Evolutionary conservation across 371 early-diverging fungal genomes (phyloP), one percentile per base, ranked within the genome.

Genomic region (Rhizopus sp.): DNA sequence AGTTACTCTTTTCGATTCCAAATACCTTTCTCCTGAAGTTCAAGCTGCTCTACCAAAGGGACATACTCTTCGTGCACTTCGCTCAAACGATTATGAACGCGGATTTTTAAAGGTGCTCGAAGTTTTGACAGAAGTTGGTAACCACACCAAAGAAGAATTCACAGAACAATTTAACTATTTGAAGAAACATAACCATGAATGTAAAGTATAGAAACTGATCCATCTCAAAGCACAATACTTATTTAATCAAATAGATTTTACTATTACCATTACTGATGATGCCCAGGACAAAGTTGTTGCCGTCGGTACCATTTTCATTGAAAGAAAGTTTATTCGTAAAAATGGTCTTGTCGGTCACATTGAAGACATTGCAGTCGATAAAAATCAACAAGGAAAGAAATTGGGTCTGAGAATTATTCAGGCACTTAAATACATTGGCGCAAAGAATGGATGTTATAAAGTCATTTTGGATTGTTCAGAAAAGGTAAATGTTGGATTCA

Each of bases 221-320:
- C 7, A 33, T 15, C 7, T 7, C 16, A 35, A 34, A 12, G 1
- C 7, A 12, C 7, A 35, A 10, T 34, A 9, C 32, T 50, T 16
- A 31, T 5, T 17, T 16, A 34, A 30, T 29, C 37, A 31, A 30
- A 51, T 58, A 78, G 79, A 91, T 70, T 89, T 83, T 60, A 85
- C 89, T 23, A 80, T 93, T 46, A 94, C 96, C 10, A 92, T 97
- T 51, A 88, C 89, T 50, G 92, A 95, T 47, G 83, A 86, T 17
- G 66, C 73, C 0, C 72, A 68, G 23, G 64, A 83, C 32, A 61
- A 71, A 31, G 86, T 99, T 38, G 92, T 94, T 32, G 99, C 93
- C 4, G 88, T 92, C n/a, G 99, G 98, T 34, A 96, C 98, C 12
- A 75, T 99, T 50, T 69, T 99, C 33, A 87, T 96, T 32, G 99